Evolutionary conservation across 2,329 filamentous ascomycete species (phyloP).

Genomic region (Fonsecaea pedrosoi): DNA sequence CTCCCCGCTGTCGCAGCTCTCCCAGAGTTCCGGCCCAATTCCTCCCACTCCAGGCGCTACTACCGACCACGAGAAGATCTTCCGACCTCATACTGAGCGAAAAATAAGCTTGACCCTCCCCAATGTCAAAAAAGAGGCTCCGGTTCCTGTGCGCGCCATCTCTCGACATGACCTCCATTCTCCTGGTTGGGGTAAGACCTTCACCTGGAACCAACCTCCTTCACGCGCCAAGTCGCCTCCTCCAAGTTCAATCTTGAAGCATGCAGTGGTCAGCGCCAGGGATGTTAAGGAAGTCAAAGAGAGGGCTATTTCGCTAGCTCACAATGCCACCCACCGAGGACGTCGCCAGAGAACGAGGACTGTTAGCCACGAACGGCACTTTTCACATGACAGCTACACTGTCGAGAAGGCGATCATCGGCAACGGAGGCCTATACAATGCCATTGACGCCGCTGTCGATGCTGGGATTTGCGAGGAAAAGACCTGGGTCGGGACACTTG

Average conservation of each 20-base stretch:
- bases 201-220: slow-evolving; percentile 75
- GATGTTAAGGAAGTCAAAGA: slow-evolving; percentile 27
- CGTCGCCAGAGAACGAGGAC: slow-evolving; percentile 39
- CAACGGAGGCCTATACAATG: slow-evolving; percentile 90
- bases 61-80: slow-evolving; percentile 52
- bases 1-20: background rate
- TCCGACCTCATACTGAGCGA: slow-evolving; percentile 40
- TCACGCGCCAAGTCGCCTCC: slow-evolving; percentile 77
- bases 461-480: slow-evolving; percentile 74
- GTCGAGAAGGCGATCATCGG: slow-evolving; percentile 87
- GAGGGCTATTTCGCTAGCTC: slow-evolving; percentile 22
- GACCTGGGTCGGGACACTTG: slow-evolving; percentile 89
- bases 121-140: slow-evolving; percentile 56
- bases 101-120: slow-evolving; percentile 34
- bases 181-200: slow-evolving; percentile 73
- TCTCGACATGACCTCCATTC: slow-evolving; percentile 77
- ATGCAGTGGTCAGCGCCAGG: slow-evolving; percentile 45
- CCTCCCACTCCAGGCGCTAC: slow-evolving; percentile 50
- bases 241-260: slow-evolving; percentile 76
- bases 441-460: slow-evolving; percentile 76
- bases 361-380: slow-evolving; percentile 71
- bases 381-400: slow-evolving; percentile 80
- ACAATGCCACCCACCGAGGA: slow-evolving; percentile 13
- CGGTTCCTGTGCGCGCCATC: slow-evolving; percentile 55
- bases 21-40: slow-evolving; percentile 27